Evolutionary conservation across 768 basidiomycete species (phyloP).

Genomic region (Suillus paluster): DNA sequence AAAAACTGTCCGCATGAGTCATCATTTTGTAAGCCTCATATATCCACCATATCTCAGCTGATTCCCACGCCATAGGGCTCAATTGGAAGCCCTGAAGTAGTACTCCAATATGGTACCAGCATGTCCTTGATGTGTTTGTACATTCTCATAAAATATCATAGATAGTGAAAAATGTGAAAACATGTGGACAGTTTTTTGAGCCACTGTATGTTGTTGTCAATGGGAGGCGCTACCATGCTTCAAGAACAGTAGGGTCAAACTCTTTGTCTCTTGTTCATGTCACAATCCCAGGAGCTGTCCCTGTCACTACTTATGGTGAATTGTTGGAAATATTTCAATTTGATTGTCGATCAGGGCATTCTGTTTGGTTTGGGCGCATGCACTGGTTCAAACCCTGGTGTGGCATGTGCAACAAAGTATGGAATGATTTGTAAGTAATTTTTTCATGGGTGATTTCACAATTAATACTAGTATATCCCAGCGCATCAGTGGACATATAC

Average conservation of each 20-base stretch:
- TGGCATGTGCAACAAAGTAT: neutral
- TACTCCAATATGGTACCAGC: too few species aligned
- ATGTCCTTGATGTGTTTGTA: too few species aligned
- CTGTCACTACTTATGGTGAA: conserved; percentile 3
- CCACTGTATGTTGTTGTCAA: conserved; percentile 7
- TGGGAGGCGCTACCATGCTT: conserved; percentile 3
- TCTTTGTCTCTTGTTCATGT: conserved; percentile 6
- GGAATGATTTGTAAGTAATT: conserved; percentile 9
- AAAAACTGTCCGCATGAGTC: too few species aligned
- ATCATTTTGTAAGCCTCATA: too few species aligned
- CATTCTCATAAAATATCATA: too few species aligned
- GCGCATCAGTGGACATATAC: neutral
- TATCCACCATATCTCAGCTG: too few species aligned
- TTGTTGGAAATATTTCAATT: conserved; percentile 9
- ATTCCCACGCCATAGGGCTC: too few species aligned
- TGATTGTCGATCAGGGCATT: neutral
- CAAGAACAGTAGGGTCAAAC: neutral
- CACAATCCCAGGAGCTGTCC: neutral
- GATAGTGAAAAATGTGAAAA: too few species aligned
- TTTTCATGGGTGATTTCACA: neutral
- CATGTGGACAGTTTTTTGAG: too few species aligned
- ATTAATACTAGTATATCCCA: neutral
- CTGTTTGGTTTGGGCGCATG: conserved; percentile 7
- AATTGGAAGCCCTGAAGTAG: too few species aligned
- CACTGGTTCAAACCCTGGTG: conserved; percentile 3